Evolutionary conservation across 192 early-diverging fungal genomes (phyloP).

Genomic region (Pilobolus umbonatus): DNA sequence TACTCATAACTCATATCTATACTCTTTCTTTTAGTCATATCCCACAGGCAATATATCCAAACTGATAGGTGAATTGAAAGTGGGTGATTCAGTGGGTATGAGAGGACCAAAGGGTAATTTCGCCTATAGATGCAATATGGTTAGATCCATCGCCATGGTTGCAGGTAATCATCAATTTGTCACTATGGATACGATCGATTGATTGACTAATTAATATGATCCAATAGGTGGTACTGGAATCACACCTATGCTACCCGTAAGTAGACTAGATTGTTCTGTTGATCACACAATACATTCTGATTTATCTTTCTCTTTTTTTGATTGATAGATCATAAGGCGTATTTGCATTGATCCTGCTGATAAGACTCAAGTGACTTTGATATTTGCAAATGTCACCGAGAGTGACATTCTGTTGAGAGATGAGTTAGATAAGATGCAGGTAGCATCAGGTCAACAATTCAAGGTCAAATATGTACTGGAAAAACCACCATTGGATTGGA

Average conservation of each 20-base stretch:
- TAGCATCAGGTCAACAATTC: conserved; percentile 66
- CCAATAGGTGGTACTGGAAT: conserved; percentile 58
- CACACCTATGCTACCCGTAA: conserved; percentile 53
- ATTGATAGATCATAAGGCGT: conserved; percentile 72
- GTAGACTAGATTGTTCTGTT: no score
- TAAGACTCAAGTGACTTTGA: conserved; percentile 74
- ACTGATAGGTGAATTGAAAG: conserved; percentile 57
- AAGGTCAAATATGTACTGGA: conserved; percentile 81
- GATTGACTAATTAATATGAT: neutral
- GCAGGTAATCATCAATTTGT: conserved; percentile 39
- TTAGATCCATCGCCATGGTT: conserved; percentile 82
- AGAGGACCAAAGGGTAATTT: conserved; percentile 90
- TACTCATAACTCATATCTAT: no score
- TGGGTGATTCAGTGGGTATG: conserved; percentile 72
- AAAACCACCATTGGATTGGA: conserved; percentile 75
- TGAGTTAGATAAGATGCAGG: conserved; percentile 75
- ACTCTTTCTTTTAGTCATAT: conserved; percentile 69
- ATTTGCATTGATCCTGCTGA: conserved; percentile 82
- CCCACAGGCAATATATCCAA: conserved; percentile 79
- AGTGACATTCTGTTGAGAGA: conserved; percentile 83
- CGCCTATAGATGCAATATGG: conserved; percentile 78
- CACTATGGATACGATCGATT: neutral
- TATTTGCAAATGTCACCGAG: conserved; percentile 88
- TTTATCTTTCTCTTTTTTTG: no score
- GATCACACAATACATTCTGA: no score